phyloP scores from a whole-genome alignment of 108 stramenopile species.

The Nitzschia inconspicua region DNA sequence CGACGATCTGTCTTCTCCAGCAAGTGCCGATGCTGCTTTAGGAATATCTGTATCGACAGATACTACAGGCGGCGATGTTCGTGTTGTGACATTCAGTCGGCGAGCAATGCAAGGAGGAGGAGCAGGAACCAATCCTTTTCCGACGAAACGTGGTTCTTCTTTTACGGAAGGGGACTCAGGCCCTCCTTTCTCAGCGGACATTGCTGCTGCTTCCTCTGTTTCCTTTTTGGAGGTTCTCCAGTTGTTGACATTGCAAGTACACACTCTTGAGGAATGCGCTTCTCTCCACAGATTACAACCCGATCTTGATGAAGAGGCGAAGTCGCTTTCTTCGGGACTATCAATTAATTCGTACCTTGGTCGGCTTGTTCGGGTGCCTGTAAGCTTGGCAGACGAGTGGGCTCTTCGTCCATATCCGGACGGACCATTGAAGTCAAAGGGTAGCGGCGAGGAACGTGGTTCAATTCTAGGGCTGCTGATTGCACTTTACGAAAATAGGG shows the following conservation, averaged over 20 bases:
- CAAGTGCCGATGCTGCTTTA: not conserved
- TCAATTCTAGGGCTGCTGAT: conserved; percentile 82
- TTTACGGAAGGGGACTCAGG: conserved; percentile 22
- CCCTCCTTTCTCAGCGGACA: conserved; percentile 61
- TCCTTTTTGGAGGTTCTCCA: conserved; percentile 87
- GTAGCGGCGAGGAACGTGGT: conserved; percentile 74
- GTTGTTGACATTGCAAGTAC: conserved; percentile 83
- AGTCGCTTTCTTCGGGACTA: conserved; percentile 60
- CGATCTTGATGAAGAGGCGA: conserved; percentile 80
- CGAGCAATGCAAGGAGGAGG: conserved; percentile 16
- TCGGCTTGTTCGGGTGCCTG: conserved; percentile 66
- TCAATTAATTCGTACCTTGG: conserved; percentile 77
- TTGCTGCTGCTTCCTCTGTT: conserved; percentile 72
- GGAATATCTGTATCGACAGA: conserved; percentile 2
- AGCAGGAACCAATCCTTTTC: conserved; percentile 14
- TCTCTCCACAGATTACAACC: conserved; percentile 60
- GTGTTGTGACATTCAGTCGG: conserved; percentile 31
- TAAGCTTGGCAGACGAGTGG: conserved; percentile 74
- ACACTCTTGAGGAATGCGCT: conserved; percentile 84
- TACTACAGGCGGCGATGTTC: conserved; percentile 25
- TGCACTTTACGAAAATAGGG: conserved; percentile 83
- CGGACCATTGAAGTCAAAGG: conserved; percentile 73
- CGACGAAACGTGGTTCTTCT: conserved; percentile 2
- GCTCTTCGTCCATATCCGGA: conserved; percentile 63
- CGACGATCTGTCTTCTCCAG: conserved; percentile 14